Evolutionary conservation across 2,329 filamentous ascomycete genomes (phyloP).

Genomic region (Amesomyces nigricolor): DNA sequence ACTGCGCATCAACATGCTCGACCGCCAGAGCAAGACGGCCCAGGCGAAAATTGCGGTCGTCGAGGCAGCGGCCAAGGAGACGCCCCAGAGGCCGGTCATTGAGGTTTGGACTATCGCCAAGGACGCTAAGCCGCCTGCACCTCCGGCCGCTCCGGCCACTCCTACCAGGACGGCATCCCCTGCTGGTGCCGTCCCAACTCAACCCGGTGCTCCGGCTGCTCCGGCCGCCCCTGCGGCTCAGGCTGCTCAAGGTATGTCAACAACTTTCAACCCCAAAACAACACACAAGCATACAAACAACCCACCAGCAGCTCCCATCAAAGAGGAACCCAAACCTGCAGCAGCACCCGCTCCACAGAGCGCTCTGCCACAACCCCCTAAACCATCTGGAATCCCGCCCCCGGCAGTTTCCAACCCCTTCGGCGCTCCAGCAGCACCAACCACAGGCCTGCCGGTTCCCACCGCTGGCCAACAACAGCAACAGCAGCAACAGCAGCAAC

Average conservation of each 20-base stretch:
- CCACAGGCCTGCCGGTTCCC: slow-evolving; percentile 1
- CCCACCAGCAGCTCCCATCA: neutral
- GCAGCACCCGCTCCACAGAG: slow-evolving; percentile 7
- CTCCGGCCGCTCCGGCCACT: slow-evolving; percentile 12
- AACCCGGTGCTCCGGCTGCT: neutral
- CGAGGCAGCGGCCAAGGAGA: slow-evolving; percentile 75
- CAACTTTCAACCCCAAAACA: too few relatives aligned
- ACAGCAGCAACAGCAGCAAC: slow-evolving; percentile 4
- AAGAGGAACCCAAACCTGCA: slow-evolving; percentile 15
- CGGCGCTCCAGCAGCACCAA: slow-evolving; percentile 7
- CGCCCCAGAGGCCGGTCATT: slow-evolving; percentile 72
- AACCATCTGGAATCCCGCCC: slow-evolving; percentile 9
- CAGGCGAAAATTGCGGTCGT: slow-evolving; percentile 73
- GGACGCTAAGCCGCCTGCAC: slow-evolving; percentile 43
- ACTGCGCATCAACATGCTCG: slow-evolving; percentile 71
- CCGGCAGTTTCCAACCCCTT: slow-evolving; percentile 15
- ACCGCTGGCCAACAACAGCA: slow-evolving; percentile 4
- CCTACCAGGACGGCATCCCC: neutral
- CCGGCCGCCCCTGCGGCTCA: slow-evolving; percentile 4
- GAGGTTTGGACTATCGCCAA: slow-evolving; percentile 86
- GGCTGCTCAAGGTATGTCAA: slow-evolving; percentile 16
- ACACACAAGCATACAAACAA: neutral
- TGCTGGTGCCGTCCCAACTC: slow-evolving; percentile 2
- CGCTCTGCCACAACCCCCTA: slow-evolving; percentile 11
- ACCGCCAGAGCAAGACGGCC: slow-evolving; percentile 59